Evolutionary conservation across 23 red algal genomes (phyloP).

Genomic region (Gracilaria gracilis): DNA sequence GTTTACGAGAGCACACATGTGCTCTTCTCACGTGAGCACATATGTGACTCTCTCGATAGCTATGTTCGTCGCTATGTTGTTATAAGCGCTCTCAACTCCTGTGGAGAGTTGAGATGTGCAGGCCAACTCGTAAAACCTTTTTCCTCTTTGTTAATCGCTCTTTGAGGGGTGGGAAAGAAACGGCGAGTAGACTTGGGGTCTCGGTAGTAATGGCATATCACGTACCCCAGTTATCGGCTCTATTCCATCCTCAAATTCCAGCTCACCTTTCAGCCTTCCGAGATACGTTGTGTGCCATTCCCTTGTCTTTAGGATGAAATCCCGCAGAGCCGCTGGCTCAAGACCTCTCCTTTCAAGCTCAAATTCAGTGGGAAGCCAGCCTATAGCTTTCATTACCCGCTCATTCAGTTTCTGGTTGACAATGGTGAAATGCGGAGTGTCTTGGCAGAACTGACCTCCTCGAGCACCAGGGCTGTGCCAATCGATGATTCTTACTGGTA

Average conservation of each 20-base stretch:
- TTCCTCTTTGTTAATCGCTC: no score
- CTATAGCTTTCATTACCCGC: background rate
- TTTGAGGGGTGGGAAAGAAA: no score
- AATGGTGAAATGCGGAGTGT: background rate
- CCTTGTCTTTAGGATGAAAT: constrained; percentile 14
- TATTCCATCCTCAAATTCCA: background rate
- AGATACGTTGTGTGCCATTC: background rate
- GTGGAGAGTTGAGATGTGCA: no score
- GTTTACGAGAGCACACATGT: no score
- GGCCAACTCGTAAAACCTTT: no score
- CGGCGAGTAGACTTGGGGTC: background rate
- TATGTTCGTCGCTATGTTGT: no score
- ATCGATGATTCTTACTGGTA: background rate
- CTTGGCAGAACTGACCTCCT: background rate
- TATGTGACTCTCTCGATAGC: no score
- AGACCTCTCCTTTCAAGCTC: background rate
- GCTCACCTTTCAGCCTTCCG: background rate
- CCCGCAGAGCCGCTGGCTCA: background rate
- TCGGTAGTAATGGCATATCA: background rate
- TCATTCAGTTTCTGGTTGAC: background rate
- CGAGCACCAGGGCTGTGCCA: constrained; percentile 7
- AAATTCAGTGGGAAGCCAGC: constrained; percentile 4
- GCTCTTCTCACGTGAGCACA: no score
- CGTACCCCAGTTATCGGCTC: constrained; percentile 2
- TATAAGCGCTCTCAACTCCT: no score